phyloP scores from a whole-genome alignment of 2,329 filamentous ascomycete species.

The Fusarium anguioides region DNA sequence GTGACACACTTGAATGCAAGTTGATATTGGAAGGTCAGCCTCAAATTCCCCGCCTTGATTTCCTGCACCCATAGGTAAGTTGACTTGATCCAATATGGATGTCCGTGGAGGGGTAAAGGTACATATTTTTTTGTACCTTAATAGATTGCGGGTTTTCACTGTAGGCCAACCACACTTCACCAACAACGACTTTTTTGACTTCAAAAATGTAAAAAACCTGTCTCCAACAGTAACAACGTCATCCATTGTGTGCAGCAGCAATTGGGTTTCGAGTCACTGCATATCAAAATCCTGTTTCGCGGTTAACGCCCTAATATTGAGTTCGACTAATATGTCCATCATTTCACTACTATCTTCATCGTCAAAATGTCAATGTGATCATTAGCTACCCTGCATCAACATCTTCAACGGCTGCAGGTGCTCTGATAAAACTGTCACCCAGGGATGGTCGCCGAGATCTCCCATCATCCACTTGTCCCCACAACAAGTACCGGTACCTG shows the following conservation, averaged over 20 bases:
- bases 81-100: too few species aligned
- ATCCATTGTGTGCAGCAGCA: not conserved
- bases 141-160: not conserved
- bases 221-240: not conserved
- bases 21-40: not conserved
- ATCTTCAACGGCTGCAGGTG: slow-evolving; percentile 20
- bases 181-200: not conserved
- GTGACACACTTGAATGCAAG: slow-evolving; percentile 1
- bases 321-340: not conserved
- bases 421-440: slow-evolving; percentile 38
- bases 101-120: not conserved
- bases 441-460: slow-evolving; percentile 40
- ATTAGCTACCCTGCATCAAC: slow-evolving; percentile 34
- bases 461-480: slow-evolving; percentile 32
- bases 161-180: not conserved
- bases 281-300: not conserved
- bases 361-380: not conserved
- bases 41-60: not conserved
- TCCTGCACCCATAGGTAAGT: not conserved
- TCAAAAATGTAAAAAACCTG: not conserved
- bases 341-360: not conserved
- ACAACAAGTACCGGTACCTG: slow-evolving; percentile 46
- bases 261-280: not conserved
- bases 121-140: not conserved
- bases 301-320: not conserved